These are phyloP conservation scores for Kregervanrija fluxuum DNA, from an alignment of 805 yeast species.

Conservation along the genomic window DNA sequence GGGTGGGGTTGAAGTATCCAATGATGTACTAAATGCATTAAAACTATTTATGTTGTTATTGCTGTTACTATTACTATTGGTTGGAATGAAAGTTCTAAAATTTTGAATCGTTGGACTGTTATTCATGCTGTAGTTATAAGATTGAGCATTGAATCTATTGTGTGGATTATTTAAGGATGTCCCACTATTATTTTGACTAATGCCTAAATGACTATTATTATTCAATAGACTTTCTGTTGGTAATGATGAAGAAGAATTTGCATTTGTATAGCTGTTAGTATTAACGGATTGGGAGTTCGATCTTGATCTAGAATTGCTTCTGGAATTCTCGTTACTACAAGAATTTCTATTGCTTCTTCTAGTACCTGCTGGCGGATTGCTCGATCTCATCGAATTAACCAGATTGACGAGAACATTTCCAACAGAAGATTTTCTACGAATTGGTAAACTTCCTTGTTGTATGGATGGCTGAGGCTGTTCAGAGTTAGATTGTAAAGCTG, in stretches of 20 bases:
- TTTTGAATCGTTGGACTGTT: conserved; percentile 26
- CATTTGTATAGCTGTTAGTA: conserved; percentile 2
- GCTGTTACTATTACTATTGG: too few species aligned
- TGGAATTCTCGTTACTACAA: not conserved
- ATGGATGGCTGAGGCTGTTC: not conserved
- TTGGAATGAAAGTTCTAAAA: conserved; percentile 5
- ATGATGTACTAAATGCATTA: too few species aligned
- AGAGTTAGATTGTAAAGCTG: not conserved
- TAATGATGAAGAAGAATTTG: conserved; percentile 1
- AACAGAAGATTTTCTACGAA: conserved; percentile 21
- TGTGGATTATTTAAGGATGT: conserved; percentile 8
- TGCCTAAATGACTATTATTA: not conserved
- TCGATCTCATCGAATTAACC: conserved; percentile 21
- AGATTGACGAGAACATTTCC: conserved; percentile 21
- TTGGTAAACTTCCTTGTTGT: conserved; percentile 1
- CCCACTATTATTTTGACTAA: not conserved
- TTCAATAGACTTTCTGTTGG: not conserved
- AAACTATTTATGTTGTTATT: too few species aligned
- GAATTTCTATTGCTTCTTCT: not conserved
- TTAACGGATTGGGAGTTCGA: conserved; percentile 5
- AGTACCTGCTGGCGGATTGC: not conserved
- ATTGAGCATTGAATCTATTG: conserved; percentile 21
- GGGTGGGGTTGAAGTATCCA: too few species aligned
- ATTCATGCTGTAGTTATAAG: conserved; percentile 21
- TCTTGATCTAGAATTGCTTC: conserved; percentile 4